Evolutionary conservation across 176 grass and related monocot genomes (phyloP).

Genomic region (Cocos nucifera): DNA sequence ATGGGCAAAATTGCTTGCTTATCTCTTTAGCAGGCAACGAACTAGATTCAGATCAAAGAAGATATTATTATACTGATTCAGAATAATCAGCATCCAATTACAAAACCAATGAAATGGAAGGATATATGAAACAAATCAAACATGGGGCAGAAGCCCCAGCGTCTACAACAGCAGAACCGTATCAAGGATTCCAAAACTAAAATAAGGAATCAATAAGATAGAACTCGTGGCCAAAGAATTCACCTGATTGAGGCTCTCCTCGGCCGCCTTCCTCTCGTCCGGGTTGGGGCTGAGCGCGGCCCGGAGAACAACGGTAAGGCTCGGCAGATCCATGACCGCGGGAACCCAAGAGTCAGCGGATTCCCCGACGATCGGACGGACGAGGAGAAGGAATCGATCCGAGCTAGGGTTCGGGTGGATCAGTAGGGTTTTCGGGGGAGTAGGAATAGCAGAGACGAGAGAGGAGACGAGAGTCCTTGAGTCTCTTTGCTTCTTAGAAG

Average conservation of each 20-base stretch:
- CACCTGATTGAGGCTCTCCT: slow-evolving; percentile 90
- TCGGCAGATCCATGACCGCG: slow-evolving; percentile 65
- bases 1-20: too few species aligned
- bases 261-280: slow-evolving; percentile 77
- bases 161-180: neutral
- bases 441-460: slow-evolving; percentile 19
- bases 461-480: neutral
- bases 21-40: too few species aligned
- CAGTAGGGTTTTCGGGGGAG: slow-evolving; percentile 18
- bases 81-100: too few species aligned
- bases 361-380: neutral
- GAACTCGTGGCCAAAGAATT: neutral
- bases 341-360: neutral
- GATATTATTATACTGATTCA: too few species aligned
- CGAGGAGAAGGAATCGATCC: neutral
- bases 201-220: too few species aligned
- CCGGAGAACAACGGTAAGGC: slow-evolving; percentile 67
- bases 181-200: neutral
- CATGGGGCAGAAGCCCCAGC: too few species aligned
- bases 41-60: too few species aligned
- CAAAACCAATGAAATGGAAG: too few species aligned
- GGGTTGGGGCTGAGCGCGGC: slow-evolving; percentile 76
- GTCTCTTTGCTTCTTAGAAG: neutral
- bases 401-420: slow-evolving; percentile 9
- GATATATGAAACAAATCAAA: too few species aligned